These are phyloP conservation scores for Digitaria exilis DNA, from an alignment of 202 grass and related monocot species.

Conservation along the genomic window DNA sequence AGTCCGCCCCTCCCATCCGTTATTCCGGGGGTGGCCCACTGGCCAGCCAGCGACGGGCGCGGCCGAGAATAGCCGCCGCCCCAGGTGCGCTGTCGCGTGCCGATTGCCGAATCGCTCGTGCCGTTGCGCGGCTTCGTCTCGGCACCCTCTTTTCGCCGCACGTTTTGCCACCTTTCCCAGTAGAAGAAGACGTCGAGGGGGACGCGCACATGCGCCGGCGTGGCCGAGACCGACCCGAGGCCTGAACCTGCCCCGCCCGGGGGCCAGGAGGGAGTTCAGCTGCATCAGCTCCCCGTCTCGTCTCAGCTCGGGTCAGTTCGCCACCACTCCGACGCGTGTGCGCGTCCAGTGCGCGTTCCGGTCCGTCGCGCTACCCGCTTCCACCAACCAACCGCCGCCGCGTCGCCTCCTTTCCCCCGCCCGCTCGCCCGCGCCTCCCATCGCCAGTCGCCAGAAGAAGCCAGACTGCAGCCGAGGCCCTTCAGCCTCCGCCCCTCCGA, in stretches of 20 bases:
- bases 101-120: neutral
- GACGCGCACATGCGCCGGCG: constrained; percentile 22
- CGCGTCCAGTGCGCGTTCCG: neutral
- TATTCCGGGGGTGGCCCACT: neutral
- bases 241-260: neutral
- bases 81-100: neutral
- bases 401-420: constrained; percentile 5
- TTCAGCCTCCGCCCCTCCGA: neutral
- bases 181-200: neutral
- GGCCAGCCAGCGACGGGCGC: neutral
- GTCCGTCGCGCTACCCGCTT: neutral
- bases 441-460: neutral
- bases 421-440: neutral
- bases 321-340: neutral
- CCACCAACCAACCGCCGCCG: constrained; percentile 19
- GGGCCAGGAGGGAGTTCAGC: neutral
- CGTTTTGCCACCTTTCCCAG: constrained; percentile 12
- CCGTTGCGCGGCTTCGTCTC: neutral
- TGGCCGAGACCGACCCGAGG: neutral
- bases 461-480: neutral
- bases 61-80: neutral
- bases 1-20: neutral
- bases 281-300: neutral
- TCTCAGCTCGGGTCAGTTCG: neutral
- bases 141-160: constrained; percentile 27